A percentile compares a stretch with the other conserved stretches of the same genome.
Conservation (phyloP, 139 green algal genomes). For the Ostreobium quekettii region DNA sequence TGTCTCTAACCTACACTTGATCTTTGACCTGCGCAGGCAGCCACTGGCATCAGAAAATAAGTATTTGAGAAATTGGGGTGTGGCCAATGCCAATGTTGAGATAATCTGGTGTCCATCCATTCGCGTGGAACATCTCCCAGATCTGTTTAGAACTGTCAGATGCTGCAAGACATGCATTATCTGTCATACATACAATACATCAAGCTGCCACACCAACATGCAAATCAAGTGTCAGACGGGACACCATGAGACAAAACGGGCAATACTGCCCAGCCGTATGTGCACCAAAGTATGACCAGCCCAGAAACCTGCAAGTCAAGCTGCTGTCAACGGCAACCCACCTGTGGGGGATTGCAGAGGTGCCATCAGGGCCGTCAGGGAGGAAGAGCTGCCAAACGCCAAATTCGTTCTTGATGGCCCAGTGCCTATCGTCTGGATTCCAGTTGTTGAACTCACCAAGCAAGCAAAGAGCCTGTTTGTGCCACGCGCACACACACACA, state of each 20-base stretch:
- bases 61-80: not conserved
- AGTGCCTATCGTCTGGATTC: conserved; percentile 67
- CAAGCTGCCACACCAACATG: too few species aligned
- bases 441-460: conserved; percentile 96
- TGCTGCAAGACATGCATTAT: not conserved
- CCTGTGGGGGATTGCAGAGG: conserved; percentile 63
- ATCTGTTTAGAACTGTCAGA: too few species aligned
- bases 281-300: too few species aligned
- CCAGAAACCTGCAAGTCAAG: too few species aligned
- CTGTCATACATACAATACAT: not conserved
- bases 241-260: too few species aligned
- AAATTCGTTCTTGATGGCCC: conserved; percentile 79
- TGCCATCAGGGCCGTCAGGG: conserved; percentile 64
- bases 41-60: not conserved
- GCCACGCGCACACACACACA: not conserved
- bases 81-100: too few species aligned
- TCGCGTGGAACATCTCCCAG: too few species aligned
- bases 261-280: too few species aligned
- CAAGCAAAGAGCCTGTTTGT: conserved; percentile 63
- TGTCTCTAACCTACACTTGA: conserved; percentile 76
- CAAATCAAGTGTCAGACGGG: too few species aligned
- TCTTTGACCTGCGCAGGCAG: conserved; percentile 51
- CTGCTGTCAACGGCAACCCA: too few species aligned
- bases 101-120: too few species aligned
- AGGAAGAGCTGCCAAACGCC: conserved; percentile 83